Conservation (phyloP, 1,284 basidiomycete genomes). For the Rhodotorula sp. region DNA sequence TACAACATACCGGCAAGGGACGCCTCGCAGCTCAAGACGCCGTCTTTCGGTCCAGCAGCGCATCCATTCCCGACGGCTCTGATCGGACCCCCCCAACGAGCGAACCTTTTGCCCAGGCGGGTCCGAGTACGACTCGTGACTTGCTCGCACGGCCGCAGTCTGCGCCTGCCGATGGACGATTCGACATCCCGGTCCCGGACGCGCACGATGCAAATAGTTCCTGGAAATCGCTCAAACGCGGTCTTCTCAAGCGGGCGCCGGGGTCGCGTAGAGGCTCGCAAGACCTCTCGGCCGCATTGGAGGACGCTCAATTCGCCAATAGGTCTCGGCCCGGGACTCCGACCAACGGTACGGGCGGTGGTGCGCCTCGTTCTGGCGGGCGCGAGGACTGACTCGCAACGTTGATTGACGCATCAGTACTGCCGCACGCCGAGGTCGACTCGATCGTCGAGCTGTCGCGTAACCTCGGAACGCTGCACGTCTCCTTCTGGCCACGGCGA, state of each 20-base stretch:
- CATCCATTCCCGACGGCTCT: background rate
- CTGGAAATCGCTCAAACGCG: background rate
- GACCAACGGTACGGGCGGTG: background rate
- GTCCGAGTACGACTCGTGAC: too few species aligned
- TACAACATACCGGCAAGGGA: conserved; percentile 41
- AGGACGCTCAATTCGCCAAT: background rate
- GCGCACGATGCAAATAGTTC: background rate
- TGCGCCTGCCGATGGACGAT: background rate
- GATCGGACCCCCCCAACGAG: background rate
- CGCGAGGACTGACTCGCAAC: background rate
- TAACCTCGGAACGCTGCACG: conserved; percentile 41
- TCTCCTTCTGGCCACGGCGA: conserved; percentile 38
- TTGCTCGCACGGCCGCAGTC: too few species aligned
- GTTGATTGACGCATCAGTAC: conserved; percentile 3
- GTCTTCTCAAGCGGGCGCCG: background rate
- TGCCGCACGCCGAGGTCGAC: conserved; percentile 20
- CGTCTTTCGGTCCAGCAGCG: conserved; percentile 17
- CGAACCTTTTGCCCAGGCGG: too few species aligned
- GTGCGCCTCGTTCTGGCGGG: too few species aligned
- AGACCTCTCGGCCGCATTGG: background rate
- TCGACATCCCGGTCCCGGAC: background rate
- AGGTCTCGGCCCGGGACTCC: background rate
- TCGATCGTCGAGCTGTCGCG: conserved; percentile 41
- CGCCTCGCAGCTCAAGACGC: conserved; percentile 44
- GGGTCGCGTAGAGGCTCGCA: background rate